Evolutionary conservation across 495 filamentous ascomycete species (phyloP).

Genomic region (Penicillium daleae): DNA sequence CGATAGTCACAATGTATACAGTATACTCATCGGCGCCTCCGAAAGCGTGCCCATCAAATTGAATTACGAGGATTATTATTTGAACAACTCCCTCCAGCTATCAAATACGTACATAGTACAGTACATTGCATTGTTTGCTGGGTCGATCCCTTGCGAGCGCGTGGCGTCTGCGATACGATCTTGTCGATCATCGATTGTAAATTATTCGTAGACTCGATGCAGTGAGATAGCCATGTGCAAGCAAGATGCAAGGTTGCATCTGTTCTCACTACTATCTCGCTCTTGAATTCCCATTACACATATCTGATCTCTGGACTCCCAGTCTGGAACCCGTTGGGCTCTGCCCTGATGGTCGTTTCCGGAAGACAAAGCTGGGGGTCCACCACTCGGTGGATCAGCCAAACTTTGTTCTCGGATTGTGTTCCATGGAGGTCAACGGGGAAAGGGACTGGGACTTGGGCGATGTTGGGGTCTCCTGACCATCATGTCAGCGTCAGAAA

Average conservation of each 20-base stretch:
- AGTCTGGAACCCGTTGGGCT: not conserved
- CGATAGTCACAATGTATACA: no score
- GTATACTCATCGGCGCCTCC: not conserved
- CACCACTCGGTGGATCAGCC: constrained; percentile 10
- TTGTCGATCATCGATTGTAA: constrained; percentile 24
- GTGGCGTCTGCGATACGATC: constrained; percentile 27
- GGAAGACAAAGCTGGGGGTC: constrained; percentile 20
- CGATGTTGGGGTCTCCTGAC: not conserved
- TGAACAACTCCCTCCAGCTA: not conserved
- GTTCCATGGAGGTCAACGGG: constrained; percentile 15
- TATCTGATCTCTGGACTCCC: not conserved
- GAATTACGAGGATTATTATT: not conserved
- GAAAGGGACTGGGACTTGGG: not conserved
- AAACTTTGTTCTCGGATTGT: constrained; percentile 19
- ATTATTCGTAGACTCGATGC: not conserved
- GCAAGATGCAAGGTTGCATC: constrained; percentile 20
- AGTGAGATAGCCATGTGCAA: constrained; percentile 24
- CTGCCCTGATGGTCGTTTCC: constrained; percentile 23
- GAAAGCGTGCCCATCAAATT: not conserved
- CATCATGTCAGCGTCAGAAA: not conserved
- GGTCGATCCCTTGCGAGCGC: constrained; percentile 13
- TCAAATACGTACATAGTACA: not conserved
- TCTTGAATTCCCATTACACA: not conserved
- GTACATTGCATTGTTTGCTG: no score
- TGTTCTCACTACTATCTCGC: not conserved